phyloP scores from a whole-genome alignment of 495 filamentous ascomycete genomes.

The Penicillium verhagenii region DNA sequence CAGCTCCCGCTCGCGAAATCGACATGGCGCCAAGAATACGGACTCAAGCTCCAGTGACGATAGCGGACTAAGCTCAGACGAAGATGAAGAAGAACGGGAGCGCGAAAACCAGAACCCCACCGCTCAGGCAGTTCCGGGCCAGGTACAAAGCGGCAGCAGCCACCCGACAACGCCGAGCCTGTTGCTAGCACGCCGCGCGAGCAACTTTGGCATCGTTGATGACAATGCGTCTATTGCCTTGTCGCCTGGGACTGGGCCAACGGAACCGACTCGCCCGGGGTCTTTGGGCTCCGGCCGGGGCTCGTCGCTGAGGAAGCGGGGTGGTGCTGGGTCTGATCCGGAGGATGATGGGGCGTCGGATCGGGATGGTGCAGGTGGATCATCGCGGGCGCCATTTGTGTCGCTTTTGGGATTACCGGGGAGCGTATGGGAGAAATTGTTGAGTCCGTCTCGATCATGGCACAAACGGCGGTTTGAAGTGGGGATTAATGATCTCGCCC shows the following conservation, averaged over 20 bases:
- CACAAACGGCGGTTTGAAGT: constrained; percentile 88
- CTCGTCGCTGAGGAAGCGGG: constrained; percentile 34
- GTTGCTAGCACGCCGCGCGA: constrained; percentile 31
- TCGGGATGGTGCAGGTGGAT: constrained; percentile 49
- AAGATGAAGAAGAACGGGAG: constrained; percentile 49
- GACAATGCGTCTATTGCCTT: constrained; percentile 27
- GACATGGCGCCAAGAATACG: constrained; percentile 33
- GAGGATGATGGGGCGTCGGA: constrained; percentile 47
- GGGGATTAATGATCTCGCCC: constrained; percentile 77
- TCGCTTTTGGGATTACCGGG: constrained; percentile 72
- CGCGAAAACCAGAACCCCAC: constrained; percentile 6
- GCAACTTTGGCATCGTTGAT: constrained; percentile 38
- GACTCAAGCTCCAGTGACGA: constrained; percentile 49
- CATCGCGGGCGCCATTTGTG: constrained; percentile 66
- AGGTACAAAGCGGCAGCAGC: not conserved
- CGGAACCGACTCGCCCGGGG: constrained; percentile 37
- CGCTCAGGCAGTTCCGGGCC: not conserved
- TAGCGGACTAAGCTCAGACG: constrained; percentile 46
- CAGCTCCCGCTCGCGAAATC: constrained; percentile 31
- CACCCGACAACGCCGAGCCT: constrained; percentile 18
- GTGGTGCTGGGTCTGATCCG: constrained; percentile 35
- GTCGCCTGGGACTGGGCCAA: constrained; percentile 24
- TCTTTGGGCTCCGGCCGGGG: constrained; percentile 44
- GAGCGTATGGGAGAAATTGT: constrained; percentile 76
- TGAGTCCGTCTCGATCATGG: constrained; percentile 76